A percentile compares a stretch with the other conserved stretches of the same genome.
These are phyloP conservation scores for Aspergillus quadricinctus DNA, from an alignment of 2,329 filamentous ascomycete species.

Conservation along the genomic window DNA sequence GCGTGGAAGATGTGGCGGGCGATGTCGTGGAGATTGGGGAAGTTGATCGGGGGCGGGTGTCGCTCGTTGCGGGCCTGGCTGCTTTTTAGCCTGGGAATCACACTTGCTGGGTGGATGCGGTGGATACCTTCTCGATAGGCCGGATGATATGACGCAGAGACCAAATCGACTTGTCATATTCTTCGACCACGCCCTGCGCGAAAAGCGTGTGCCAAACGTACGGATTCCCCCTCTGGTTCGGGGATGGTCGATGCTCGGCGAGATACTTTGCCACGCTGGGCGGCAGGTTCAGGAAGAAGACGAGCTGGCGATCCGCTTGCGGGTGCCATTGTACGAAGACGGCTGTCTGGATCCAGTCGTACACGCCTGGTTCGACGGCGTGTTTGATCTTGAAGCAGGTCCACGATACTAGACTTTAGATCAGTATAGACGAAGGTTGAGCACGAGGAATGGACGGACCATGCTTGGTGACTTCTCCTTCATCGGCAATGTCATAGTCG, in stretches of 20 bases:
- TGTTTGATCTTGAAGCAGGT: slow-evolving; percentile 22
- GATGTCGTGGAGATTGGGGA: slow-evolving; percentile 27
- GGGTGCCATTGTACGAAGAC: slow-evolving; percentile 19
- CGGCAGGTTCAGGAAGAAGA: slow-evolving; percentile 13
- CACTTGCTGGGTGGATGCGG: background rate
- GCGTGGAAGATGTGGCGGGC: slow-evolving; percentile 30
- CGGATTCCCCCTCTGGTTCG: slow-evolving; percentile 7
- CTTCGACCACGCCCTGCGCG: slow-evolving; percentile 13
- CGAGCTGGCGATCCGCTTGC: slow-evolving; percentile 1
- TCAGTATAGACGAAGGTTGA: background rate
- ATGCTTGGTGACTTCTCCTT: background rate
- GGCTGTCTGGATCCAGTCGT: slow-evolving; percentile 18
- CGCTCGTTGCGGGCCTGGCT: slow-evolving; percentile 8
- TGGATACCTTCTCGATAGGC: slow-evolving; percentile 24
- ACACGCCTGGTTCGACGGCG: slow-evolving; percentile 5
- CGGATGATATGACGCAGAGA: slow-evolving; percentile 26
- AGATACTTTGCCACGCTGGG: background rate
- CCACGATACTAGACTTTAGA: slow-evolving; percentile 17
- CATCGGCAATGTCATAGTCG: slow-evolving; percentile 6
- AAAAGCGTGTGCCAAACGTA: slow-evolving; percentile 24
- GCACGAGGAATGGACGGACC: background rate
- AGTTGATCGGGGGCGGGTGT: slow-evolving; percentile 10
- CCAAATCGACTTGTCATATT: slow-evolving; percentile 30
- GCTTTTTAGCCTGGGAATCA: too few species aligned
- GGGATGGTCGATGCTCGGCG: background rate